Evolutionary conservation across 371 early-diverging fungal species (phyloP).

Genomic region (Haplosporangium sp.): DNA sequence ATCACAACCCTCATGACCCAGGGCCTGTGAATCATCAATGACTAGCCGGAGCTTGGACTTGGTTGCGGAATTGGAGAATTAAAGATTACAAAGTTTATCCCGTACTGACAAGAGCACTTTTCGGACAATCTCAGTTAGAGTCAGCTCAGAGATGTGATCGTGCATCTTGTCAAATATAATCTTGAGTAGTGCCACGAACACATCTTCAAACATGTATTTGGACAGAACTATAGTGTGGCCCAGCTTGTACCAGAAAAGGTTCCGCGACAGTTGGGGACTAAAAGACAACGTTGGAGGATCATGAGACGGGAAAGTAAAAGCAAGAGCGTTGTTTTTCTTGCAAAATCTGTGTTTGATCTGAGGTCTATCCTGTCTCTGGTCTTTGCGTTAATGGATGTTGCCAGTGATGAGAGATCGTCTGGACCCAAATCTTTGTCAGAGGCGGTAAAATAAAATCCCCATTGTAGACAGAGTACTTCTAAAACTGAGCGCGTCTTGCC

Average conservation of each 20-base stretch:
- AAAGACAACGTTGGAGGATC: background rate
- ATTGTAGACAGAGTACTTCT: background rate
- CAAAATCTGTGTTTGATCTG: background rate
- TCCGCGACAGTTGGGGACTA: background rate
- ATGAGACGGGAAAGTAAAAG: background rate
- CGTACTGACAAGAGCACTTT: background rate
- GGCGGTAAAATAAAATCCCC: background rate
- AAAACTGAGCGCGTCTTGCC: conserved; percentile 1
- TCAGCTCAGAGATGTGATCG: too few species aligned
- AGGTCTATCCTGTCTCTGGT: background rate
- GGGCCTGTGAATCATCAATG: background rate
- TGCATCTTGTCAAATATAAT: too few species aligned
- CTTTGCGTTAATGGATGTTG: background rate
- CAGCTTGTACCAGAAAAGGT: conserved; percentile 1
- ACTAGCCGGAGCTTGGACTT: too few species aligned
- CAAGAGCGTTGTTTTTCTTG: background rate
- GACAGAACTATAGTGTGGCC: background rate
- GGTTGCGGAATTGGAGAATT: too few species aligned
- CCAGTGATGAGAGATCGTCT: background rate
- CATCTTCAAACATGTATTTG: background rate
- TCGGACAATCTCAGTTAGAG: too few species aligned
- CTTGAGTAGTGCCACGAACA: background rate
- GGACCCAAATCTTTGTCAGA: background rate
- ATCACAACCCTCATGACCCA: background rate
- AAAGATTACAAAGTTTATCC: too few species aligned